phyloP scores from a whole-genome alignment of 2,329 filamentous ascomycete genomes.

The Pyricularia sp. region DNA sequence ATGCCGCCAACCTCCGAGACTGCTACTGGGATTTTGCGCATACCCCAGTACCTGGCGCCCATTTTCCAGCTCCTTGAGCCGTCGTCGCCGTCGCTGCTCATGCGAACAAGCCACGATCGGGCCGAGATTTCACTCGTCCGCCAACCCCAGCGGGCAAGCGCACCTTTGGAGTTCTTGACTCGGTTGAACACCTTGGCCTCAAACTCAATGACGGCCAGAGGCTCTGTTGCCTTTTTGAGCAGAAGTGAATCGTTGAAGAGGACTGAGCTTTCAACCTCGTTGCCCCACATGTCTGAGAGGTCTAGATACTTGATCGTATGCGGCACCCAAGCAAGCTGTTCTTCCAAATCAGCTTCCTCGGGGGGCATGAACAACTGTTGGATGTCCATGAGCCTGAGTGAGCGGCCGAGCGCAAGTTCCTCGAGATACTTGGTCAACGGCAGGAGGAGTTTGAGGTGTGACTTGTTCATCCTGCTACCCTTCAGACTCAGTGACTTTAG shows the following conservation, averaged over 20 bases:
- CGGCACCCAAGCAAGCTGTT: constrained; percentile 32
- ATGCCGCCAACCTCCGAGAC: constrained; percentile 87
- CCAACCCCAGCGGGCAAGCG: constrained; percentile 54
- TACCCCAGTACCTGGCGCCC: constrained; percentile 74
- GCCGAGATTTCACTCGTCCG: constrained; percentile 54
- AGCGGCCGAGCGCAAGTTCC: constrained; percentile 60
- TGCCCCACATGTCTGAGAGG: constrained; percentile 55
- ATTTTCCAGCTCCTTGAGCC: constrained; percentile 58
- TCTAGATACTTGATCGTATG: constrained; percentile 63
- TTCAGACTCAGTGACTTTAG: constrained; percentile 65
- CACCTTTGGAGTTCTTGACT: constrained; percentile 48
- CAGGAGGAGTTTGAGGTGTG: constrained; percentile 50
- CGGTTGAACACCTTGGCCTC: constrained; percentile 53
- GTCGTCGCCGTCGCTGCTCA: constrained; percentile 17
- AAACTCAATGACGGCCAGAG: constrained; percentile 66
- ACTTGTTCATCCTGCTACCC: constrained; percentile 54
- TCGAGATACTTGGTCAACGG: constrained; percentile 60
- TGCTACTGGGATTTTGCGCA: constrained; percentile 84
- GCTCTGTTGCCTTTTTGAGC: constrained; percentile 45
- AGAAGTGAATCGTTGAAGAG: constrained; percentile 39
- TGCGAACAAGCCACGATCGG: constrained; percentile 54
- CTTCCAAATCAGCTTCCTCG: constrained; percentile 12
- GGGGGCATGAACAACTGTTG: constrained; percentile 43
- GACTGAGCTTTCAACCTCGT: constrained; percentile 44
- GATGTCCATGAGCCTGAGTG: constrained; percentile 52